Evolutionary conservation across 371 early-diverging fungal species (phyloP), one percentile per base, ranked within the genome.

Genomic region (Mucor piriformis): DNA sequence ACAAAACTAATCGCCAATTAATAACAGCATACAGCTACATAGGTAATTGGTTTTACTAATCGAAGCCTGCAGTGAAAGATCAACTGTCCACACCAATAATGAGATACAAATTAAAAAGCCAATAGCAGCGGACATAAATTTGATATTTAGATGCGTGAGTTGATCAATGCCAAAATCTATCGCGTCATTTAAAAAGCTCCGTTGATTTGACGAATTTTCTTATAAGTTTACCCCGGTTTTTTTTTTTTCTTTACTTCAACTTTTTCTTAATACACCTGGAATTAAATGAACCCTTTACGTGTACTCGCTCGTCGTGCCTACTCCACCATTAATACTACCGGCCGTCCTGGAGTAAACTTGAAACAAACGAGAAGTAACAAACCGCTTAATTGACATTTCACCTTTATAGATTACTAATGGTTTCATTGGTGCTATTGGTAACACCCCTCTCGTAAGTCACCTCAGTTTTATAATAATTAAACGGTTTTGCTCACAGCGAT

Each of bases 371-470:
- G 37, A 37, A 37, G 12, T 18, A 42, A 16, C 21, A 43, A 34
- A 46, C 3, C 25, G 8, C 16, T 16, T 23, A 2, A 34, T 5
- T 20, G 8, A 21, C 24, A 11, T 8, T 21, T 21, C 18, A 16
- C 3, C 24, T 24, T 12, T 6, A 21, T 46, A 84, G 82, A 70
- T 85, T 56, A 84, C 85, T 7, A 73, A 90, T 50, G 94, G 95
- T 2, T 90, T 96, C 63, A 68, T 90, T 32, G 95, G 93, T n/a
- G 94, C 95, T 24, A 86, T 96, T 59, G 96, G 96, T 43, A 95
- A 95, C 77, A 95, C 96, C 0, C 96, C 96, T 24, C 73, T 95
- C 68, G 91, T 94, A 87, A 84, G 84, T 53, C 34, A 44, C 4
- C 40, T 15, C 23, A 18, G 21, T 10, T 10, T 12, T 18, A 16